Base-by-base conservation (phyloP, 2,329 filamentous ascomycete species). In the Aspergillus sp. region DNA sequence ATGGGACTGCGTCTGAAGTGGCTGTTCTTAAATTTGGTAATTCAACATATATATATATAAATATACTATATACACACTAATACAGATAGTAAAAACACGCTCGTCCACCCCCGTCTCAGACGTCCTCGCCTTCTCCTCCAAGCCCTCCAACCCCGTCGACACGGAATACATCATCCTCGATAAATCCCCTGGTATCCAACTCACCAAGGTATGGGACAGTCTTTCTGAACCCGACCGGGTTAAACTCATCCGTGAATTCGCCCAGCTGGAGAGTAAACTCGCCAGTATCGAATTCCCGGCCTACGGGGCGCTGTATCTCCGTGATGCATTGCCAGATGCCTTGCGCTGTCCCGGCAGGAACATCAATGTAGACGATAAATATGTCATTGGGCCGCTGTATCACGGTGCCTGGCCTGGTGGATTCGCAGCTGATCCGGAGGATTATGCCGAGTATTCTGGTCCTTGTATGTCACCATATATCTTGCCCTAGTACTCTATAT, bases 91-190 rank as follows among this genome's bases (percentile, higher is more conserved):
- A 49, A 45, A 58, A 52, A 36, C 33, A 6, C 46, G 47, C 51
- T 40, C 51, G 5, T 37, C 46, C 29, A 45, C 42, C 26, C 60
- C 60, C 0, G 61, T 61, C 27, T 58, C 58, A 1, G 52, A 54
- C 42, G 57, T 65, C 11, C 35, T 61, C 19, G 54, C 56, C 3
- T 65, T 57, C 58, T 50, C 45, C 37, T 50, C 51, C 5, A 48
- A 59, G 30, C 3, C 43, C 2, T 53, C 50, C 6, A 63, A 65
- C 27, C 54, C 58, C 7, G 50, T 66, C 9, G 55, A 57, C 4
- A 53, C 52, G 3, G 65, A 68, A 47, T 67, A 63, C 33, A 65
- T 67, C 26, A 47, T 68, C 7, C 60, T 65, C 53, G 61, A 66
- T 39, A 60, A 60, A 39, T 54, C 54, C 27, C 6, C 37, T 12